Evolutionary conservation across 352 stramenopile genomes (phyloP).

Genomic region (Phytophthora citrophthora): DNA sequence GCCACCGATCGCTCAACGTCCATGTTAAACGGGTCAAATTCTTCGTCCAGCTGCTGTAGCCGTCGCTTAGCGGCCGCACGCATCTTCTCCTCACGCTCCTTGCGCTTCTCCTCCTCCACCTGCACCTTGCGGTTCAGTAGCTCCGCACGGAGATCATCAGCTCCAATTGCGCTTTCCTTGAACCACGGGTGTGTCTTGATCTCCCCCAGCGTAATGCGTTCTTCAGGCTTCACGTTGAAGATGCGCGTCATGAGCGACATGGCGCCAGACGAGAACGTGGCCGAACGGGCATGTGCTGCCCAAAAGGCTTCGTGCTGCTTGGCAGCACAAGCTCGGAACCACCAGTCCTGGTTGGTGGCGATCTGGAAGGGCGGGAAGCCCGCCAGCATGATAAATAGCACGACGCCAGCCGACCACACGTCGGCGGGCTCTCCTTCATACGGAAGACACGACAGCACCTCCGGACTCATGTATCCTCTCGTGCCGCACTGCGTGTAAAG

Average conservation of each 20-base stretch:
- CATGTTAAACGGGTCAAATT: conserved; percentile 71
- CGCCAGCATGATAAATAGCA: conserved; percentile 94
- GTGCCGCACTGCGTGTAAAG: conserved; percentile 91
- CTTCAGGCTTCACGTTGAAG: conserved; percentile 72
- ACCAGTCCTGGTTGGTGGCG: conserved; percentile 89
- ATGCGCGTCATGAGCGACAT: conserved; percentile 79
- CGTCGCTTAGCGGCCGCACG: conserved; percentile 43
- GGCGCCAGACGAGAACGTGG: conserved; percentile 72
- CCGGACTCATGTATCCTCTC: conserved; percentile 93
- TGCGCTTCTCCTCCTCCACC: conserved; percentile 73
- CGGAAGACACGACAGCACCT: conserved; percentile 83
- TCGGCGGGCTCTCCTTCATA: conserved; percentile 91
- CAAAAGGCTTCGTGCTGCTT: conserved; percentile 84
- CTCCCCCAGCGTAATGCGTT: conserved; percentile 78
- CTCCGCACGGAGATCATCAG: conserved; percentile 55
- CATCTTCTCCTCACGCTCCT: conserved; percentile 66
- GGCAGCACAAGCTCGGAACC: conserved; percentile 81
- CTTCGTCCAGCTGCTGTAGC: conserved; percentile 43
- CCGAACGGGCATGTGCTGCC: conserved; percentile 73
- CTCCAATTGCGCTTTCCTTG: conserved; percentile 48
- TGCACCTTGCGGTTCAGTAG: conserved; percentile 68
- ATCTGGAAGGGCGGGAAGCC: conserved; percentile 94
- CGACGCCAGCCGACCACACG: conserved; percentile 92
- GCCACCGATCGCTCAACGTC: conserved; percentile 52
- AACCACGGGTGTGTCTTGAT: conserved; percentile 83